These are phyloP conservation scores for Jatropha curcas DNA, from an alignment of 345 rosid species.

Conservation along the genomic window DNA sequence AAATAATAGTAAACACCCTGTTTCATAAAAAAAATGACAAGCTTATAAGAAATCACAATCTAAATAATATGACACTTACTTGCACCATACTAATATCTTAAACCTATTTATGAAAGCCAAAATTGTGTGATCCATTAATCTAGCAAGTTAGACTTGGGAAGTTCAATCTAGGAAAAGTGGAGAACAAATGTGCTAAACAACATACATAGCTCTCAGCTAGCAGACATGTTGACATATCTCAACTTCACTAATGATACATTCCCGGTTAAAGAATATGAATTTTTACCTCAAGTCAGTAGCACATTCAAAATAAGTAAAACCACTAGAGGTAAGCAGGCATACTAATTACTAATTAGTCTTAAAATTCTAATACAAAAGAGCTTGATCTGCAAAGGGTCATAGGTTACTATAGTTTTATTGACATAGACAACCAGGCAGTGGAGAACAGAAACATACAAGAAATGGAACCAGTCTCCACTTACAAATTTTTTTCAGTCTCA, in stretches of 20 bases:
- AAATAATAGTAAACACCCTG: constrained; percentile 99
- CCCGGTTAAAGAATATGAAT: background rate
- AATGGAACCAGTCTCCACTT: background rate
- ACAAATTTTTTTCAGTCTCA: background rate
- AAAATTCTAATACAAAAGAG: background rate
- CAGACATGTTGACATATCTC: background rate
- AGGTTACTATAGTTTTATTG: background rate
- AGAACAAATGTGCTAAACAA: background rate
- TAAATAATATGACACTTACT: background rate
- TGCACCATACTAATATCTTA: background rate
- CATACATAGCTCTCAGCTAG: background rate
- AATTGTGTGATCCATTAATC: background rate
- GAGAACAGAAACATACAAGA: background rate
- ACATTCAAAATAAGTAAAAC: background rate
- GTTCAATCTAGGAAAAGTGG: background rate
- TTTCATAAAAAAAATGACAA: constrained; percentile 40
- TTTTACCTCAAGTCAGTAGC: background rate
- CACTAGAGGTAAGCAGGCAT: background rate
- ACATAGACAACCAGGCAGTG: background rate
- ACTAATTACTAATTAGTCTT: background rate
- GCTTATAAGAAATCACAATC: constrained; percentile 36
- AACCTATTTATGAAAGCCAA: constrained; percentile 9
- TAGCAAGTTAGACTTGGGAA: background rate
- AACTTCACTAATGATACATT: background rate
- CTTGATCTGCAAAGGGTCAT: background rate